Percentiles rank a stretch among this genome's conserved stretches.
Evolutionary conservation across 2,329 filamentous ascomycete species (phyloP).

Genomic region (Cordyceps cicadae): DNA sequence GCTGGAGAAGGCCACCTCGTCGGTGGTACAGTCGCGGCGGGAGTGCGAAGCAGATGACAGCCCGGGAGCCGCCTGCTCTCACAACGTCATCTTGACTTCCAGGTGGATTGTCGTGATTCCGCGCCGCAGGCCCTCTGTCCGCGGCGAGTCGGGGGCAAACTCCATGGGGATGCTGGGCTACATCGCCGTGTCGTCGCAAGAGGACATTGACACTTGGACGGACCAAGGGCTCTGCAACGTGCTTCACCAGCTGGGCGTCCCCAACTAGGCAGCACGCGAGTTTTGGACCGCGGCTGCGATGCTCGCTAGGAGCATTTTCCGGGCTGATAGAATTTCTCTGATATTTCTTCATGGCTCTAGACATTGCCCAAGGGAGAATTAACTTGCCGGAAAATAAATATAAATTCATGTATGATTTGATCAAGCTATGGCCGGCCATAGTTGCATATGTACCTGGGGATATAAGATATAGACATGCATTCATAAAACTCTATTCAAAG

Average conservation of each 20-base stretch:
- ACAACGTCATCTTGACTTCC: constrained; percentile 37
- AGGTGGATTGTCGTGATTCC: constrained; percentile 41
- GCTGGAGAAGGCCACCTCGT: constrained; percentile 11
- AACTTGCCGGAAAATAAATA: not conserved
- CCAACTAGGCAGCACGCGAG: not conserved
- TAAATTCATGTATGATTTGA: not conserved
- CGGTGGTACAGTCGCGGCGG: not conserved
- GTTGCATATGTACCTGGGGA: not conserved
- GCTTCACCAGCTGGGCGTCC: constrained; percentile 6
- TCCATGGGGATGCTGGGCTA: constrained; percentile 38
- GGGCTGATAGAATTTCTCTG: not conserved
- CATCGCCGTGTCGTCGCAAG: constrained; percentile 8
- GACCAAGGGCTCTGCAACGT: not conserved
- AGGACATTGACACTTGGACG: constrained; percentile 9
- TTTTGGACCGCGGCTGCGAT: not conserved
- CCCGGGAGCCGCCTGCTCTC: constrained; percentile 22
- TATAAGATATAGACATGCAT: not conserved
- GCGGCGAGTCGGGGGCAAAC: constrained; percentile 32
- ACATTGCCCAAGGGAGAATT: not conserved
- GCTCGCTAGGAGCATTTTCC: not conserved
- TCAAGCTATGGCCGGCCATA: constrained; percentile 1
- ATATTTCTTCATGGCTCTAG: not conserved
- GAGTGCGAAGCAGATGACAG: constrained; percentile 5
- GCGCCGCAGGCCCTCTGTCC: constrained; percentile 25
- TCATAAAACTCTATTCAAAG: not conserved